These are phyloP conservation scores for Hypoxylon lienhwacheense DNA, from an alignment of 495 filamentous ascomycete genomes.

Conservation along the genomic window DNA sequence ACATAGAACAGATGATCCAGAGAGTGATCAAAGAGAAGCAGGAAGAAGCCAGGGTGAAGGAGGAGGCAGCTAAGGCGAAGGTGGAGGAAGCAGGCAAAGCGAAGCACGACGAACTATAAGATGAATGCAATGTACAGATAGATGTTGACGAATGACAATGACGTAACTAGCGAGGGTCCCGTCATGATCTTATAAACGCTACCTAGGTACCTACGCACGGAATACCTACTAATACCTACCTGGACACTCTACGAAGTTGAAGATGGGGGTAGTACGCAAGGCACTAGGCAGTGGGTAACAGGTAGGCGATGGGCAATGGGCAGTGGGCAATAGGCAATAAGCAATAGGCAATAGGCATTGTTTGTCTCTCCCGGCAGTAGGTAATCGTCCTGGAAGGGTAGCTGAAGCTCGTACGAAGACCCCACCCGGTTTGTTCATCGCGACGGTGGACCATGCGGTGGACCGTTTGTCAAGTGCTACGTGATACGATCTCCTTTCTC, in stretches of 20 bases:
- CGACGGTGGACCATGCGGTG: conserved; percentile 12
- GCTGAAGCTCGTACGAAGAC: conserved; percentile 16
- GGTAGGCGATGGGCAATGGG: too few species aligned
- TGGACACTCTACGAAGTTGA: too few species aligned
- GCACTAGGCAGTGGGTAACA: too few species aligned
- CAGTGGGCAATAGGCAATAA: too few species aligned
- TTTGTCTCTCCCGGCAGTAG: background rate
- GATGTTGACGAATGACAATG: conserved; percentile 31
- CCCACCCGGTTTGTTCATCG: conserved; percentile 13
- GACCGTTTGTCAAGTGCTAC: conserved; percentile 24
- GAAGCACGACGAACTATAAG: conserved; percentile 58
- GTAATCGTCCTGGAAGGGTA: background rate
- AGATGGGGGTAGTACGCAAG: too few species aligned
- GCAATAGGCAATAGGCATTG: too few species aligned
- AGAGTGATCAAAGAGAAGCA: conserved; percentile 47
- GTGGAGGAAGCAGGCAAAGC: conserved; percentile 38
- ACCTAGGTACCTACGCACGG: too few species aligned
- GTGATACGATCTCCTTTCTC: background rate
- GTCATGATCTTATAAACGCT: too few species aligned
- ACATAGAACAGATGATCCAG: conserved; percentile 54
- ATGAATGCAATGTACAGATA: conserved; percentile 29
- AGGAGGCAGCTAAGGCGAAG: conserved; percentile 38
- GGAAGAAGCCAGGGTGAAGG: too few species aligned
- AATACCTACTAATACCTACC: too few species aligned
- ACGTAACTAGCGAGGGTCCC: conserved; percentile 8